A percentile compares a stretch with the other conserved stretches of the same genome.
phyloP scores from a whole-genome alignment of 345 rosid species.

The Eucalyptus regnans region DNA sequence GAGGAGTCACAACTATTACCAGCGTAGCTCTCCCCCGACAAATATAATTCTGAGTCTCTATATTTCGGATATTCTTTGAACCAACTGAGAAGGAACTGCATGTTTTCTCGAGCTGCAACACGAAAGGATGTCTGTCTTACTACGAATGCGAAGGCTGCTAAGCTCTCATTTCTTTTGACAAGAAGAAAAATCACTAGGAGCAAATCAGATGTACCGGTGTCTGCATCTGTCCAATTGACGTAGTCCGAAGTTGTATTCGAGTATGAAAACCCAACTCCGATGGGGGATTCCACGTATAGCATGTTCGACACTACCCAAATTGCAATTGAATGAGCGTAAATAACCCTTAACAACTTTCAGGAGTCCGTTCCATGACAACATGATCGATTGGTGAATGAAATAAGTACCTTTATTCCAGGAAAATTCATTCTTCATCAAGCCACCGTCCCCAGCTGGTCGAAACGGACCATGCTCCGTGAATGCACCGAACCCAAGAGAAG shows the following conservation, averaged over 20 bases:
- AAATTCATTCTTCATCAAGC: conserved; percentile 11
- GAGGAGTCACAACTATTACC: not conserved
- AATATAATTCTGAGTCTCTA: not conserved
- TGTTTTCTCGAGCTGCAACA: not conserved
- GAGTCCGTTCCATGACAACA: not conserved
- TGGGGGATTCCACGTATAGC: conserved; percentile 18
- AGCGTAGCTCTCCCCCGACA: not conserved
- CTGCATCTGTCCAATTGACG: conserved; percentile 1
- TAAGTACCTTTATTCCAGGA: conserved; percentile 19
- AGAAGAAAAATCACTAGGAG: not conserved
- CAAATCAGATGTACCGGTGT: not conserved
- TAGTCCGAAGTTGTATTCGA: conserved; percentile 16
- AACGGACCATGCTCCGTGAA: conserved; percentile 21
- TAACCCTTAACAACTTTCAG: not conserved
- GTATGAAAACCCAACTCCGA: conserved; percentile 19
- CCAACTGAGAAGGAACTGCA: not conserved
- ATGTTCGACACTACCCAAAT: conserved; percentile 7
- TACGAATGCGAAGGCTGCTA: not conserved
- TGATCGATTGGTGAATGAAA: not conserved
- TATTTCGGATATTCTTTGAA: not conserved
- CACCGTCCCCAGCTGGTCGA: conserved; percentile 14
- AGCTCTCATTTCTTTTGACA: not conserved
- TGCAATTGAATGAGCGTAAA: not conserved
- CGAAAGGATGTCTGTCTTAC: not conserved
- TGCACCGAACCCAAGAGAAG: conserved; percentile 24